phyloP scores from a whole-genome alignment of 2,329 filamentous ascomycete species.

The Diaporthe destruens region DNA sequence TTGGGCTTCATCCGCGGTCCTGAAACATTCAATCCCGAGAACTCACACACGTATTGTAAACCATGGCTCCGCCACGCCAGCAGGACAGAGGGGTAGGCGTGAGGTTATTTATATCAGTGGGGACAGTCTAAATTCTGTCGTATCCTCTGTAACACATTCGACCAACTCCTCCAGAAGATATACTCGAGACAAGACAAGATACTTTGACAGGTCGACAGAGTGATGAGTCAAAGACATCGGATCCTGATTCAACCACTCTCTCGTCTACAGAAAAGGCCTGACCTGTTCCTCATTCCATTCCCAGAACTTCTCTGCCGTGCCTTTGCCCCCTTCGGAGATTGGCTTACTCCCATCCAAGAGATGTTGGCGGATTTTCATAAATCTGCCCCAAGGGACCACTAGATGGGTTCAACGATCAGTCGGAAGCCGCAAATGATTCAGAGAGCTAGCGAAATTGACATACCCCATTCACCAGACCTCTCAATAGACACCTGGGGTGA shows the following conservation, averaged over 20 bases:
- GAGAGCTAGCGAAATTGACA: not conserved
- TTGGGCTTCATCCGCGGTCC: too few species aligned
- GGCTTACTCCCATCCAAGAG: slow-evolving; percentile 48
- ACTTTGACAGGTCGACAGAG: too few species aligned
- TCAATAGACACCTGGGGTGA: slow-evolving; percentile 52
- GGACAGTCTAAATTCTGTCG: not conserved
- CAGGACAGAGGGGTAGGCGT: not conserved
- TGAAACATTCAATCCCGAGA: too few species aligned
- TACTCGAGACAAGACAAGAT: too few species aligned
- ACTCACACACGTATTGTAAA: too few species aligned
- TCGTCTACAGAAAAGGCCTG: slow-evolving; percentile 39
- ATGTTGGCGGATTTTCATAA: slow-evolving; percentile 50
- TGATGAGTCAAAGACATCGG: not conserved
- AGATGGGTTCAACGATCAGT: not conserved
- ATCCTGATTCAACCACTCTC: not conserved
- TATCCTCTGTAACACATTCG: too few species aligned
- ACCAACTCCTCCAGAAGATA: too few species aligned
- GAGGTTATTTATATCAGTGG: not conserved
- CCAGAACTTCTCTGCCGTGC: slow-evolving; percentile 55
- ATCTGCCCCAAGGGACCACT: slow-evolving; percentile 56
- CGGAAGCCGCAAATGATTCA: not conserved
- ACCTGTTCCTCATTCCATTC: slow-evolving; percentile 57
- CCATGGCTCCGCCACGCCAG: too few species aligned
- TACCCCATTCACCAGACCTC: slow-evolving; percentile 46
- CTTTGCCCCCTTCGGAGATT: slow-evolving; percentile 54